Conservation (phyloP, 306 rosid species). For the Pterocarpus macrocarpus region DNA sequence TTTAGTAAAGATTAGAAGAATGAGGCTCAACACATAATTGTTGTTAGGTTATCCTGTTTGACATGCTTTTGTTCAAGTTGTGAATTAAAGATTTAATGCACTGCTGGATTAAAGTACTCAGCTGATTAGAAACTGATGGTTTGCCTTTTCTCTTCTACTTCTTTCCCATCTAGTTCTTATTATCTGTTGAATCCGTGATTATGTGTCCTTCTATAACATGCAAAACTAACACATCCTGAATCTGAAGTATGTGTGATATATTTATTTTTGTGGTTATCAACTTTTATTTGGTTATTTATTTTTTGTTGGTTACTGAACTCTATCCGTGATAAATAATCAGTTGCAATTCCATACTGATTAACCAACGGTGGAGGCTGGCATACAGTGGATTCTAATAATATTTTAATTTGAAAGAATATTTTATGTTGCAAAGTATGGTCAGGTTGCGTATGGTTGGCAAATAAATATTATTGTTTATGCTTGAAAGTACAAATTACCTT, state of each 20-base stretch:
- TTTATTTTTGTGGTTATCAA: background rate
- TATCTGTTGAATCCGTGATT: constrained; percentile 10
- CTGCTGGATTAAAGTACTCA: background rate
- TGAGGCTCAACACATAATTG: constrained; percentile 13
- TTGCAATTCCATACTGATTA: constrained; percentile 32
- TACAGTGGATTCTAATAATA: constrained; percentile 28
- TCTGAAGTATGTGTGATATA: background rate
- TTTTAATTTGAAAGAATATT: constrained; percentile 12
- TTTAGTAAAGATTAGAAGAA: constrained; percentile 20
- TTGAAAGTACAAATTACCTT: constrained; percentile 77
- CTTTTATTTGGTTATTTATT: background rate
- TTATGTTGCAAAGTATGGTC: constrained; percentile 46
- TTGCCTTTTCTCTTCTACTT: constrained; percentile 21
- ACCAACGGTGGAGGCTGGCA: constrained; percentile 15
- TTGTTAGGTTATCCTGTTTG: constrained; percentile 4
- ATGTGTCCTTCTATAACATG: background rate
- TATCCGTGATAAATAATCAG: constrained; percentile 27
- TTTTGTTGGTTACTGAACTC: constrained; percentile 13
- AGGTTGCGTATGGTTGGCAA: constrained; percentile 57
- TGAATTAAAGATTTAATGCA: background rate
- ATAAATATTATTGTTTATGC: constrained; percentile 58
- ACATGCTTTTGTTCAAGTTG: background rate
- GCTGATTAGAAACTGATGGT: constrained; percentile 14
- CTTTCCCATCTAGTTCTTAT: constrained; percentile 17
- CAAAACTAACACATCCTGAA: background rate